Evolutionary conservation across 345 rosid genomes (phyloP), one percentile per base, ranked within the genome.

Genomic region (Salix purpurea): DNA sequence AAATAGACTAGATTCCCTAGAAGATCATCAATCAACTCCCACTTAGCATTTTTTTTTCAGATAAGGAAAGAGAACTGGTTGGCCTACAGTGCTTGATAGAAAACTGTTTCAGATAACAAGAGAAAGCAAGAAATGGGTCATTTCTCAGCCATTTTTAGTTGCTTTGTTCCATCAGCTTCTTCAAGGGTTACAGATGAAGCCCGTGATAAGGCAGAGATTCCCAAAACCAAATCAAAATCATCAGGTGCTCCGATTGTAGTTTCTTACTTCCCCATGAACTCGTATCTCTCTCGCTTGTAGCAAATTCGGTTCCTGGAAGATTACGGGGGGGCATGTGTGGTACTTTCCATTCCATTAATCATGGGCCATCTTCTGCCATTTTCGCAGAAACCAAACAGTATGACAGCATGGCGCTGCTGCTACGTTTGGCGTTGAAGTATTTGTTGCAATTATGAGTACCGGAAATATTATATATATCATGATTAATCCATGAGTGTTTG

Each of bases 281-380:
- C 80, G 18, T 60, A 69, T 39, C 42, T 64, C 72, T 83, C 83
- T n/a, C 85, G 65, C 10, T 68, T 83, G 75, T 83, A 78, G 73
- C 24, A 32, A 65, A 24, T 65, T 30, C 19, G 10, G 14, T 36
- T 5, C 36, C 10, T 19, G 12, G 42, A 42, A 9, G 19, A 40
- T 12, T 8, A n/a, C 11, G 48, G 21, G 1, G 21, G 56, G 6
- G 7, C 6, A 15, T 18, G 56, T 5, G 54, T n/a, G n/a, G 1
- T 15, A 3, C 52, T 46, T 46, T 46, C 52, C 0, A 32, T 32
- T 0, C 36, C 36, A 32, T 0, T 32, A 32, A 32, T 4, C 36
- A 46, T 44, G 50, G 15, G 2, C 12, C 11, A 40, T 40, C 44
- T 7, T 39, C 42, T 39, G 42, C 42, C 42, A 39, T 6, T 1